Evolutionary conservation across 2,329 filamentous ascomycete genomes (phyloP), one percentile per base, ranked within the genome.

Genomic region (Clathrospora elynae): DNA sequence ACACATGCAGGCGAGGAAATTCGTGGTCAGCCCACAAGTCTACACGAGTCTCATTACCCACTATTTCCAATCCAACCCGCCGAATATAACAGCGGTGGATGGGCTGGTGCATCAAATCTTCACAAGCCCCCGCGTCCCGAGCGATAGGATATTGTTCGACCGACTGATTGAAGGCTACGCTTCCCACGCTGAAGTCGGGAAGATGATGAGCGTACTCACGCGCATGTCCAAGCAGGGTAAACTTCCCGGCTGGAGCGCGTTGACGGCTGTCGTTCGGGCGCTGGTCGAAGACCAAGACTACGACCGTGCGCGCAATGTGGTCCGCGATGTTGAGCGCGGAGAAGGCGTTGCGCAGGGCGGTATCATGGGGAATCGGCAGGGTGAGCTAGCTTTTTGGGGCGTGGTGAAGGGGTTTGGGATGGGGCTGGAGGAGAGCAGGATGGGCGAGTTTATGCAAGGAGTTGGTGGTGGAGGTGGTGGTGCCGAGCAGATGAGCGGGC

Each of bases 11-110:
- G 55, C 60, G 5, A 71, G 75, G 16, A 77, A 78, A 13, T 59
- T 85, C 29, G 64, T 76, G 33, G 76, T 82, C 2, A 80, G 80
- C 3, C 69, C 81, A 1, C 79, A 89, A 55, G 87, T 90, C 59
- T 87, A 87, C 72, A 91, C 87, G 16, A 87, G 85, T 59, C 78
- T 93, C 13, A 73, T 87, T 31, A 80, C 85, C 31, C 77, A 86
- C 62, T 85, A 85, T 62, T 86, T 91, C 62, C 59, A 74, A 6
- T 77, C 75, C 35, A 49, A 71, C 1, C 81, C 82, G 2, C 82
- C 84, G 0, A 77, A 87, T 53, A 71, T 87, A 19, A 67, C 71
- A 2, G 79, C 80, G 10, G 77, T 88, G n/a, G 77, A 82, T 24
- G 64, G 67, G 0, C 72, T 91, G 3, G 81, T 89, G 53, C 47